Evolutionary conservation across 2,329 filamentous ascomycete genomes (phyloP).

Genomic region (Pseudopithomyces chartarum): DNA sequence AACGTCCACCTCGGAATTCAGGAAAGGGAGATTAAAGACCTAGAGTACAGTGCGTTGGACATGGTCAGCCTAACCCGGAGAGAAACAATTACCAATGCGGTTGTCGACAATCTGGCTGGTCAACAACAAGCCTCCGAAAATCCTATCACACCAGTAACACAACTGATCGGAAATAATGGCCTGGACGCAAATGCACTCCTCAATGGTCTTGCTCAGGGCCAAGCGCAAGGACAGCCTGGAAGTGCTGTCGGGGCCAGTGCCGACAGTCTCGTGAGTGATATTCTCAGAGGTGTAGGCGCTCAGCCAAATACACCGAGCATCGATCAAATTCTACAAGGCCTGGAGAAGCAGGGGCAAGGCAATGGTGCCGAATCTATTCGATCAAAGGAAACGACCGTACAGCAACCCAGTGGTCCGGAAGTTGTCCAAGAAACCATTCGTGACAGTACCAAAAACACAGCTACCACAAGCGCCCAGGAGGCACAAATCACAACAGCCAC

Average conservation of each 20-base stretch:
- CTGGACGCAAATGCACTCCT: constrained; percentile 26
- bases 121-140: constrained; percentile 14
- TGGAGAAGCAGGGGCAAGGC: constrained; percentile 14
- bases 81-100: constrained; percentile 19
- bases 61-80: constrained; percentile 19
- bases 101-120: constrained; percentile 14
- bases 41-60: constrained; percentile 24
- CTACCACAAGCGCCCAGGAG: constrained; percentile 3
- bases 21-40: constrained; percentile 31
- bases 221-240: constrained; percentile 2
- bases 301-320: constrained; percentile 12
- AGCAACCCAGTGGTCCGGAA: constrained; percentile 8
- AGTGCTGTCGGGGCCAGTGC: constrained; percentile 16
- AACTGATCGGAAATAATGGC: no score
- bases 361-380: constrained; percentile 18
- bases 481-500: not conserved
- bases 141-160: constrained; percentile 5
- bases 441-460: constrained; percentile 6
- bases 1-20: constrained; percentile 26
- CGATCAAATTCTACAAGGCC: constrained; percentile 15
- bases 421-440: constrained; percentile 13
- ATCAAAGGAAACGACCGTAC: constrained; percentile 18
- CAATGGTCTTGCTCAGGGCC: constrained; percentile 13
- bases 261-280: constrained; percentile 25
- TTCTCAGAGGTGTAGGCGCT: constrained; percentile 17